A percentile compares a stretch with the other conserved stretches of the same genome.
phyloP scores from a whole-genome alignment of 352 stramenopile species.

The Pythium rishiriense region DNA sequence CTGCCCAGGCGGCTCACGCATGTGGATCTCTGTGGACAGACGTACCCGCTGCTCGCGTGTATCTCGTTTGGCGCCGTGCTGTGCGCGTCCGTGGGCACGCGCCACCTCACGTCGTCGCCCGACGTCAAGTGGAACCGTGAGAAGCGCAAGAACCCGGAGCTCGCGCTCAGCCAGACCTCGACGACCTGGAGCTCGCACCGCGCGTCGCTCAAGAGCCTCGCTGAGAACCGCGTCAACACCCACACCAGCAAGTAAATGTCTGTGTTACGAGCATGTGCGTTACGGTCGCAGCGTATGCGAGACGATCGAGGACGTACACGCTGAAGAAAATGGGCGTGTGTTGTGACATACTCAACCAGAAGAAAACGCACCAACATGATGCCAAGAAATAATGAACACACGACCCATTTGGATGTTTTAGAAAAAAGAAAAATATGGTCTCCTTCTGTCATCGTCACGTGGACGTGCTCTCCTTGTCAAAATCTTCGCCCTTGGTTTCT shows the following conservation, averaged over 20 bases:
- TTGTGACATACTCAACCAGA: not conserved
- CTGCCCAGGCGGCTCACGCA: not conserved
- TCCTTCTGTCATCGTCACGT: not conserved
- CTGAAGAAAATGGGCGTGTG: not conserved
- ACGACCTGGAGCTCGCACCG: slow-evolving; percentile 55
- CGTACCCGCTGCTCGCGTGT: slow-evolving; percentile 50
- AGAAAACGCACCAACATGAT: not conserved
- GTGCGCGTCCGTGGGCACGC: slow-evolving; percentile 41
- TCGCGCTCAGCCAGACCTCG: slow-evolving; percentile 40
- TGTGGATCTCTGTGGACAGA: slow-evolving; percentile 24
- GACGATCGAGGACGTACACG: not conserved
- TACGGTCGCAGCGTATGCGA: not conserved
- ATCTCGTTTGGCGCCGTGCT: slow-evolving; percentile 40
- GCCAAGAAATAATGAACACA: slow-evolving; percentile 1
- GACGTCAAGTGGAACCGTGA: slow-evolving; percentile 69
- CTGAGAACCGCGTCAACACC: slow-evolving; percentile 45
- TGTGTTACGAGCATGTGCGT: not conserved
- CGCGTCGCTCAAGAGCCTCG: slow-evolving; percentile 39
- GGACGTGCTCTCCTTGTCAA: not conserved
- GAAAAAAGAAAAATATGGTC: not conserved
- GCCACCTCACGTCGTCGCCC: slow-evolving; percentile 51
- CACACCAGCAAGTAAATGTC: slow-evolving; percentile 18
- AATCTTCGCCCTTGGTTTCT: not conserved
- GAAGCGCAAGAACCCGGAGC: slow-evolving; percentile 53
- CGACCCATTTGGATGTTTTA: not conserved